phyloP scores from a whole-genome alignment of 2,329 filamentous ascomycete genomes.

The Sphaerulina musiva region DNA sequence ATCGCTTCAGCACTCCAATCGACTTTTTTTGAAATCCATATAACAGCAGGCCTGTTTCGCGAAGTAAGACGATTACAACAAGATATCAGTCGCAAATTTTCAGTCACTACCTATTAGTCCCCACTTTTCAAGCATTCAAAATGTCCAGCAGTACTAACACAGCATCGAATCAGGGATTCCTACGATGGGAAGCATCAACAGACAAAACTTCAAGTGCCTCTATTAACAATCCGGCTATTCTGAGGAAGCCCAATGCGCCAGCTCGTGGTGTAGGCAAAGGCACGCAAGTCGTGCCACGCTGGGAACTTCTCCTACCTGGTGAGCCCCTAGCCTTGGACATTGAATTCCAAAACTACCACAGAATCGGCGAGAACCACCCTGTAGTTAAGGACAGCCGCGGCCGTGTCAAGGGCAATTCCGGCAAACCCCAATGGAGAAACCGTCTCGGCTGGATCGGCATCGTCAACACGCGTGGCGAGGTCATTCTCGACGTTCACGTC shows the following conservation, averaged over 20 bases:
- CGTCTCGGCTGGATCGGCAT: conserved; percentile 17
- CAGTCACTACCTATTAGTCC: too few species aligned
- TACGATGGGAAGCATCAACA: too few species aligned
- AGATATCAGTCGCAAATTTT: too few species aligned
- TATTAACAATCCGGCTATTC: background rate
- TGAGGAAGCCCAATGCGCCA: background rate
- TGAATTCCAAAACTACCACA: conserved; percentile 16
- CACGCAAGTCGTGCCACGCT: conserved; percentile 11
- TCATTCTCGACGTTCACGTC: conserved; percentile 14
- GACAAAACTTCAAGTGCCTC: too few species aligned
- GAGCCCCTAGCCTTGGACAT: conserved; percentile 15
- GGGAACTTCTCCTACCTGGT: conserved; percentile 8
- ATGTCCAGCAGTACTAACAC: too few species aligned
- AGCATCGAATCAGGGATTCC: too few species aligned
- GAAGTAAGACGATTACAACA: too few species aligned
- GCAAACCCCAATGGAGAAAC: background rate
- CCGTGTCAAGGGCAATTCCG: background rate
- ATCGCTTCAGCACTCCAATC: too few species aligned
- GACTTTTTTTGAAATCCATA: too few species aligned
- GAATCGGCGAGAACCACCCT: background rate
- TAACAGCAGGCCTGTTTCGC: too few species aligned
- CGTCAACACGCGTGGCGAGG: conserved; percentile 11
- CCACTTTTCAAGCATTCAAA: too few species aligned
- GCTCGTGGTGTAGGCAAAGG: conserved; percentile 5
- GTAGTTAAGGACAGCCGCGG: background rate